A percentile compares a stretch with the other conserved stretches of the same genome.
Evolutionary conservation across 805 yeast species (phyloP).

Genomic region (Candida glaebosa): DNA sequence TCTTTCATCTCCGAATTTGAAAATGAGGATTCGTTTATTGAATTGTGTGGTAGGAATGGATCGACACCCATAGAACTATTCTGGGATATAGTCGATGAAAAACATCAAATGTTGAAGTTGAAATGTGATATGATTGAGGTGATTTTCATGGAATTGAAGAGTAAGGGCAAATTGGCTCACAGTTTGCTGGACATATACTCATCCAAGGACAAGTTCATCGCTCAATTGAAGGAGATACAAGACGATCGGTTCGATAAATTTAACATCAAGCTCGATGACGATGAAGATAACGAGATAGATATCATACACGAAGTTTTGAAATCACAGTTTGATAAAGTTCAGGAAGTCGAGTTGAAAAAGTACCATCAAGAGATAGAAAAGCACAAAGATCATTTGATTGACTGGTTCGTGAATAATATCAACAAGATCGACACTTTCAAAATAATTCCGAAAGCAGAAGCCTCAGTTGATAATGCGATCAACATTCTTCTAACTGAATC

Average conservation of each 20-base stretch:
- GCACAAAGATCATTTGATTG: constrained; percentile 9
- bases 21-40: constrained; percentile 54
- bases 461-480: background rate
- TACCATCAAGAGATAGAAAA: constrained; percentile 12
- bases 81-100: constrained; percentile 68
- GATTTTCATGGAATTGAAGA: constrained; percentile 34
- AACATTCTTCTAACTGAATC: background rate
- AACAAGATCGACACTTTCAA: background rate
- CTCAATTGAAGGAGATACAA: constrained; percentile 14
- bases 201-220: constrained; percentile 17
- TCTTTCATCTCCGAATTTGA: constrained; percentile 51
- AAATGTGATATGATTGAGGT: constrained; percentile 59
- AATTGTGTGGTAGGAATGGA: constrained; percentile 70
- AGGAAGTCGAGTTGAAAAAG: constrained; percentile 9
- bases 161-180: constrained; percentile 12
- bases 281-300: constrained; percentile 21
- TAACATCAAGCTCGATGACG: constrained; percentile 13
- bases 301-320: constrained; percentile 26
- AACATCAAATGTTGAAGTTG: constrained; percentile 50
- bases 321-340: constrained; percentile 17
- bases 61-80: constrained; percentile 75
- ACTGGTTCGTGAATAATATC: constrained; percentile 13
- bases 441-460: background rate
- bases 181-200: background rate
- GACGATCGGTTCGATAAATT: constrained; percentile 28